phyloP scores from a whole-genome alignment of 257 asterid species.

The Penstemon davidsonii region DNA sequence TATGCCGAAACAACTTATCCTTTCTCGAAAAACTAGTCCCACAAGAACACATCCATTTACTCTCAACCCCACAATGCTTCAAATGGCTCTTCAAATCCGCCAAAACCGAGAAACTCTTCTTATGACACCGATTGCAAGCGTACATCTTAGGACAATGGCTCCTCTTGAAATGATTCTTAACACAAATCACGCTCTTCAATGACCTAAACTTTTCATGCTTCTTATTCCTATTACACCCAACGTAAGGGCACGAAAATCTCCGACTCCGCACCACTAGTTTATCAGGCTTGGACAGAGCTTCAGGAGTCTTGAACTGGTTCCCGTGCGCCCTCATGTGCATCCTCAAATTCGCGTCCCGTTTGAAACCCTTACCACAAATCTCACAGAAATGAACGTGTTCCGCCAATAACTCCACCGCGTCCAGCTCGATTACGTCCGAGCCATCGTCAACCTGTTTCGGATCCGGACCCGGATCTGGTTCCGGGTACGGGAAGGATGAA shows the following conservation, averaged over 20 bases:
- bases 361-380: conserved; percentile 92
- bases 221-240: conserved; percentile 76
- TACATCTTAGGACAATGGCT: conserved; percentile 95
- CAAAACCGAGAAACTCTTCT: conserved; percentile 77
- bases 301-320: conserved; percentile 71
- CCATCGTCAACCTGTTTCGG: conserved; percentile 28
- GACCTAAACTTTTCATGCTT: conserved; percentile 72
- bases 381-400: conserved; percentile 90
- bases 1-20: conserved; percentile 90
- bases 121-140: conserved; percentile 65
- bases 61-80: conserved; percentile 79
- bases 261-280: conserved; percentile 30
- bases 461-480: background rate
- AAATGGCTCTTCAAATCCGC: conserved; percentile 91
- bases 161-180: conserved; percentile 90
- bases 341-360: conserved; percentile 89
- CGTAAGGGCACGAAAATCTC: conserved; percentile 82
- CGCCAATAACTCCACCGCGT: conserved; percentile 75
- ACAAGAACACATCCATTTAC: conserved; percentile 82
- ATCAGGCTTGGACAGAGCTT: conserved; percentile 75
- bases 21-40: conserved; percentile 82
- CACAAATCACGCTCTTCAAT: conserved; percentile 69
- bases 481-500: conserved; percentile 23
- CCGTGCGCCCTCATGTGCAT: conserved; percentile 99
- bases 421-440: conserved; percentile 67